Base-by-base conservation (phyloP, 306 rosid species). In the Dalbergia cultrata region DNA sequence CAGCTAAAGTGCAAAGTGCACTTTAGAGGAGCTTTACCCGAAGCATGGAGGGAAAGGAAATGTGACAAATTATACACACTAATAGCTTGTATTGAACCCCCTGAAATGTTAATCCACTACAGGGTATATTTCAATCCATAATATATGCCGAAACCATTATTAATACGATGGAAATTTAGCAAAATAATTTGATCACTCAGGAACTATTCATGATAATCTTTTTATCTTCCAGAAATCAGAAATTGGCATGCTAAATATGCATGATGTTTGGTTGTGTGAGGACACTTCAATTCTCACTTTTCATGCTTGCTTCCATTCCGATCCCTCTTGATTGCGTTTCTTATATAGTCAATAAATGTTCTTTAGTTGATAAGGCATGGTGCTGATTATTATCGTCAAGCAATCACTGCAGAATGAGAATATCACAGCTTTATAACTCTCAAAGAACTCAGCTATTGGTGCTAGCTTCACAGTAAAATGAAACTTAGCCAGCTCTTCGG, bases 401-500 rank as follows among this genome's bases (percentile, higher is more conserved):
- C 4, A 49, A 21, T 21, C 60, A 49, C 17, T 35, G 37, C 43
- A 77, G n/a, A 65, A 86, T 85, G 88, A 86, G 82, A 66, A 10
- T 62, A 13, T 52, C 89, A 66, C 62, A 77, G 44, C 17, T 86
- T 16, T 84, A 80, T 50, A 61, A 84, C 43, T 76, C 75, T 33
- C 80, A 88, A 77, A 88, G 75, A 47, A 26, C 69, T 59, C 81
- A 87, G 59, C 70, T 66, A 53, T 50, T 77, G 63, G 77, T 35
- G 41, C 41, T 35, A 74, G 82, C 72, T 82, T 35, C 66, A 79
- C 74, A 88, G 80, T 54, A 81, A 87, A 67, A 77, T 83, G 81
- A 72, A 78, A 63, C 66, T 82, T 10, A 76, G 84, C 9, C 75
- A 35, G 5, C 41, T 35, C 90, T 60, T 76, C 80, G 34, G 88